Base-by-base conservation (phyloP, 108 stramenopile species). In the Fistulifera pelliculosa region DNA sequence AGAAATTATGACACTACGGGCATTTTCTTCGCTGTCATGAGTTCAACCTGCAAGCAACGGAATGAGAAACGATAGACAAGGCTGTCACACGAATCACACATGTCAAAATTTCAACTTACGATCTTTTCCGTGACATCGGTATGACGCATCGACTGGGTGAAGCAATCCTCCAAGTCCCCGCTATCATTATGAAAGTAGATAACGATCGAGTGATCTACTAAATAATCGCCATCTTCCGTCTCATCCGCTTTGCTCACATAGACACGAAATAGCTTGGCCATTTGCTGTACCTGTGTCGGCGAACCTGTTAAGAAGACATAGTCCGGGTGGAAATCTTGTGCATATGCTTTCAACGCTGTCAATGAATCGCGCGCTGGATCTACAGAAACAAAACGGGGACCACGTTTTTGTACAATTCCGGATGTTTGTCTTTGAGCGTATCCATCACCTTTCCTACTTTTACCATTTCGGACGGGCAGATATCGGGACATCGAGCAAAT, bases 131-230 rank as follows among this genome's bases (percentile, higher is more conserved):
- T 81, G 26, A 94, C 77, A 74, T 95, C 94, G 43, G 75, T 74
- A 17, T 88, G 80, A 57, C 87, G 61, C 90, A 93, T 96, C 31
- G 87, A 83, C 74, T 99, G 99, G 38, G 99, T 98, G 67, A 91
- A 99, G 57, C 97, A 98, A 63, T 99, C 97, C 3, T 95, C 61
- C 47, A 99, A 82, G 48, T 94, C 83, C n/a, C 99, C 99, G 24
- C 87, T 79, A 18, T 96, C 93, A 49, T 87, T 95, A 54, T 96
- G 79, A 52, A 98, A 94, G 74, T 98, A 98, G 47, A 98, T 73
- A 0, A 98, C 99, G 76, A 99, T 99, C 40, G 91, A 94, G 66
- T 99, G 99, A 76, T 99, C 99, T 0, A 99, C 95, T 16, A 99
- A 65, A 68, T 99, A 99, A 52, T 99, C 96, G 13, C 97, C 99